These are phyloP conservation scores for Nitzschia sp. DNA, from an alignment of 108 stramenopile species.

Conservation along the genomic window DNA sequence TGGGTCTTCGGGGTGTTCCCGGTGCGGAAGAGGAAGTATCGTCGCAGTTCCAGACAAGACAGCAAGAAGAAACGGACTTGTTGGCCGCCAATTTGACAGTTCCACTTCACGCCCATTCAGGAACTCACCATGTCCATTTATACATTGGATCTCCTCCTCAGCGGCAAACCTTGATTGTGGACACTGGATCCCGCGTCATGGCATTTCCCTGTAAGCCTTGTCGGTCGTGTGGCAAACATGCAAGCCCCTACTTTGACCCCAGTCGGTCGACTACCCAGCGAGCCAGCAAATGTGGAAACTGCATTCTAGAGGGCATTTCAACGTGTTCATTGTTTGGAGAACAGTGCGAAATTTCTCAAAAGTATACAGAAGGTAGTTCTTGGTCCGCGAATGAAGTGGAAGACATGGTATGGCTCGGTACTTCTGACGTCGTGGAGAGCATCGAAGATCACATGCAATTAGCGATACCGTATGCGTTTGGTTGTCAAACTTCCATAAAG, in stretches of 20 bases:
- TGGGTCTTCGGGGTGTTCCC: conserved; percentile 8
- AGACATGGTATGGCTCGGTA: conserved; percentile 74
- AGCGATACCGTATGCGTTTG: conserved; percentile 85
- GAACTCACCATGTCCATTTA: conserved; percentile 88
- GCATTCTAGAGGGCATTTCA: conserved; percentile 31
- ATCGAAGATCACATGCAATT: conserved; percentile 28
- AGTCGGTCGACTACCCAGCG: conserved; percentile 28
- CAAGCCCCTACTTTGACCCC: conserved; percentile 40
- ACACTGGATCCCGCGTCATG: conserved; percentile 90
- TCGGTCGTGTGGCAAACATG: conserved; percentile 71
- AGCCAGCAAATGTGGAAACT: conserved; percentile 18
- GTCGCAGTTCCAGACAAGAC: neutral
- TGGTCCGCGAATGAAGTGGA: conserved; percentile 74
- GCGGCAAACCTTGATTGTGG: conserved; percentile 91
- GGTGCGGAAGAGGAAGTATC: neutral
- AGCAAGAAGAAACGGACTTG: no score
- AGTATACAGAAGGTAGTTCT: conserved; percentile 78
- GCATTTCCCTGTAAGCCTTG: conserved; percentile 90
- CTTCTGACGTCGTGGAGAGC: conserved; percentile 23
- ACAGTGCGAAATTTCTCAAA: conserved; percentile 55
- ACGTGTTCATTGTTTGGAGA: conserved; percentile 16
- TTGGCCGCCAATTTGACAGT: conserved; percentile 30
- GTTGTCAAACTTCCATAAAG: conserved; percentile 85
- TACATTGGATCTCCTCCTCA: conserved; percentile 94
- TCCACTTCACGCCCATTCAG: conserved; percentile 68